These are phyloP conservation scores for Mallotus japonicus DNA, from an alignment of 441 rosid species.

Conservation along the genomic window DNA sequence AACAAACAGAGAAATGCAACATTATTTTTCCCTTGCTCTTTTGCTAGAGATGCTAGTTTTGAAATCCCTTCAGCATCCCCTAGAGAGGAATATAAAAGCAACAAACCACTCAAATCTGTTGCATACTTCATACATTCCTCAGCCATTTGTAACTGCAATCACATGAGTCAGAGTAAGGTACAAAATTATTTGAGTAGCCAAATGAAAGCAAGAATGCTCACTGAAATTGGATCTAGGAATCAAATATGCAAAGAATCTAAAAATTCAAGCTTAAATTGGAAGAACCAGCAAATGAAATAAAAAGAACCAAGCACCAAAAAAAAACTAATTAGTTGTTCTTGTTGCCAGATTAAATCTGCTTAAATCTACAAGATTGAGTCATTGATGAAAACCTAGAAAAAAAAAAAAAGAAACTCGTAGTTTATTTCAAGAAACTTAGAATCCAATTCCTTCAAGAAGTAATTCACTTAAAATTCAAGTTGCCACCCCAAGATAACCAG, in stretches of 20 bases:
- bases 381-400: not conserved
- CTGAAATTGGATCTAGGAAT: not conserved
- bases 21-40: conserved; percentile 93
- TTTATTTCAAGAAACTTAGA: not conserved
- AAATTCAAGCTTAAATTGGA: not conserved
- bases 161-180: conserved; percentile 6
- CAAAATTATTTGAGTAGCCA: not conserved
- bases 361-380: not conserved
- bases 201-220: not conserved
- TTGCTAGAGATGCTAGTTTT: conserved; percentile 73
- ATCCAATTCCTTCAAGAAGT: not conserved
- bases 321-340: not conserved
- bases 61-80: conserved; percentile 92
- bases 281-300: not conserved
- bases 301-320: not conserved
- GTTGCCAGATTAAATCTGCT: not conserved
- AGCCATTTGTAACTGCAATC: conserved; percentile 86
- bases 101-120: conserved; percentile 84
- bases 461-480: not conserved
- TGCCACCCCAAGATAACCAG: not conserved
- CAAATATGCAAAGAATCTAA: not conserved
- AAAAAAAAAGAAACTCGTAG: too few relatives aligned
- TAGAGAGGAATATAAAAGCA: conserved; percentile 86
- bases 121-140: conserved; percentile 94
- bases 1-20: conserved; percentile 90